Conservation (phyloP, 2,329 filamentous ascomycete species). For the Talaromyces verruculosus region DNA sequence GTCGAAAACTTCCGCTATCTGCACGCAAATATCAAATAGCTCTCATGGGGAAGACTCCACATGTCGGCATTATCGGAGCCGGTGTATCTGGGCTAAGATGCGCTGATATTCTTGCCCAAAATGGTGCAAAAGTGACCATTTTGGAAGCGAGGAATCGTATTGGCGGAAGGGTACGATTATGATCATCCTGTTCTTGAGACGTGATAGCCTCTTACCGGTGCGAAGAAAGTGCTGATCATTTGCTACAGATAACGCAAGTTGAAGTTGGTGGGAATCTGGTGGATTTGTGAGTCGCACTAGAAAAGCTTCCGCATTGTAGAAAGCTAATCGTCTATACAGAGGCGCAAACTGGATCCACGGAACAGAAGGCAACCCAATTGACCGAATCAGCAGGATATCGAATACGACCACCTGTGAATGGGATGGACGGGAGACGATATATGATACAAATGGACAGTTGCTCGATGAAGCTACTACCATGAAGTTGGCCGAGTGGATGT, state of each 20-base stretch:
- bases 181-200: neutral
- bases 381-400: slow-evolving; percentile 56
- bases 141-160: slow-evolving; percentile 60
- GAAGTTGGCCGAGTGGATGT: slow-evolving; percentile 49
- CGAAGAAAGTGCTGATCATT: neutral
- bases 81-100: slow-evolving; percentile 61
- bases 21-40: slow-evolving; percentile 21
- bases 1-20: slow-evolving; percentile 21
- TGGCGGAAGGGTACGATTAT: slow-evolving; percentile 55
- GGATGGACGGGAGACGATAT: slow-evolving; percentile 52
- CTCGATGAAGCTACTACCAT: slow-evolving; percentile 37
- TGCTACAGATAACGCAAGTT: slow-evolving; percentile 50
- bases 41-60: slow-evolving; percentile 43
- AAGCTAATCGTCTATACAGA: slow-evolving; percentile 36
- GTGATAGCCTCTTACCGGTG: slow-evolving; percentile 11
- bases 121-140: slow-evolving; percentile 59
- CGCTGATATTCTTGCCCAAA: slow-evolving; percentile 57
- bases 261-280: slow-evolving; percentile 52
- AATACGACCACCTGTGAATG: slow-evolving; percentile 53
- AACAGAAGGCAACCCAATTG: slow-evolving; percentile 59
- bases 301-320: neutral
- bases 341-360: slow-evolving; percentile 68
- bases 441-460: slow-evolving; percentile 48
- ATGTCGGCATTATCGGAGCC: slow-evolving; percentile 61
- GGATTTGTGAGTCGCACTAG: slow-evolving; percentile 50